Base-by-base conservation (phyloP, 148 eudicot genomes). In the Silene uniflora region DNA sequence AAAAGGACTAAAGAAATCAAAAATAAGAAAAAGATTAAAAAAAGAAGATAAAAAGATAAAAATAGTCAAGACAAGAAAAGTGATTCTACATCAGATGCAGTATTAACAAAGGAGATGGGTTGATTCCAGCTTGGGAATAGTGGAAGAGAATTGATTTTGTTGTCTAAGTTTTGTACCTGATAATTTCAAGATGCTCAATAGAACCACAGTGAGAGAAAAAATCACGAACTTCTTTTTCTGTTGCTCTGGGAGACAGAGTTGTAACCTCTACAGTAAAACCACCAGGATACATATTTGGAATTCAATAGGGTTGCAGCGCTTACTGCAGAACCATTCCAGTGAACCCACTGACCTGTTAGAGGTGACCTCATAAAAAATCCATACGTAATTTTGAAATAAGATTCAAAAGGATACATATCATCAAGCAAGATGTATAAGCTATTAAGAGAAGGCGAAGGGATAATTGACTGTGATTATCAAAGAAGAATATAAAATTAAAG, bases 141-240 rank as follows among this genome's bases (percentile, higher is more conserved):
- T 67, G 22, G 39, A 12, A 14, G 1, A 72, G 29, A 7, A 23
- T 14, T 24, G 23, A 52, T 49, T 24, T 22, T 49, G 25, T 44
- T 7, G 13, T 47, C 56, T 52, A 58, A 12, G 62, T 35, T 5
- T 56, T 49, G 6, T 80, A 90, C 96, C 91, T 90, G 82, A 87
- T 75, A 61, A 90, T 84, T 77, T 90, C 90, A 62, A 90, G 83
- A 76, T 88, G 84, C 62, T 83, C 88, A 58, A 90, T 83, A 63
- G 69, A 75, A 80, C 96, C 96, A 80, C 96, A 90, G 75, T 87
- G 81, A 17, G 85, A 54, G 78, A 90, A 90, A 80, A 90, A 90
- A 25, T 88, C 89, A 27, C 75, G 72, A 19, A 90, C 77, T 59
- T 90, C 96, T 73, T 86, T 83, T 81, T 89, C 90, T 10, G 89